phyloP scores from a whole-genome alignment of 345 rosid genomes.

The Boechera stricta region DNA sequence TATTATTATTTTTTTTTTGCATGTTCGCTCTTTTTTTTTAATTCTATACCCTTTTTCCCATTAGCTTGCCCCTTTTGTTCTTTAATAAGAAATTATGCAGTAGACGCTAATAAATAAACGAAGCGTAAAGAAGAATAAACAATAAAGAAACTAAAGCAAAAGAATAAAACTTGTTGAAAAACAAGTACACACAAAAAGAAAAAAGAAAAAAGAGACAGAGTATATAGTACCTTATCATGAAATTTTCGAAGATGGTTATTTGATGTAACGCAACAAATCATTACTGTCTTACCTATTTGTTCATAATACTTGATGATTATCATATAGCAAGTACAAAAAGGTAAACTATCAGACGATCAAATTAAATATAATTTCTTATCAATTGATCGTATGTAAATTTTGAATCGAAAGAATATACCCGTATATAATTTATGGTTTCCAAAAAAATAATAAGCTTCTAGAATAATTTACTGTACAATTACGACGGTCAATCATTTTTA shows the following conservation, averaged over 20 bases:
- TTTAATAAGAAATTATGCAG: slow-evolving; percentile 13
- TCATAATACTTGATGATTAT: not conserved
- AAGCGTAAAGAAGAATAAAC: slow-evolving; percentile 36
- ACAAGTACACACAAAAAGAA: not conserved
- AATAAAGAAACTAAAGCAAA: slow-evolving; percentile 36
- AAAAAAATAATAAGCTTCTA: not conserved
- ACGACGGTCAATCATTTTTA: not conserved
- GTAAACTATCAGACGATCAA: not conserved
- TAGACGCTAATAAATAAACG: slow-evolving; percentile 22
- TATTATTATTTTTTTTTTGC: not conserved
- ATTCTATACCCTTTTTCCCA: slow-evolving; percentile 27
- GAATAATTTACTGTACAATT: not conserved
- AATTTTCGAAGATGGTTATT: slow-evolving; percentile 1
- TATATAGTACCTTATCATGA: not conserved
- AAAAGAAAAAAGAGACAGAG: not conserved
- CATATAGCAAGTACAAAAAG: not conserved
- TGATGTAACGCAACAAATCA: not conserved
- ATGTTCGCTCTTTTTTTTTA: slow-evolving; percentile 8
- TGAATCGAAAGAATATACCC: not conserved
- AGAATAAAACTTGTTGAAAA: slow-evolving; percentile 13
- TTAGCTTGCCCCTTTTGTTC: slow-evolving; percentile 20
- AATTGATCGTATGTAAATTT: not conserved
- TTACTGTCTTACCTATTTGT: not conserved
- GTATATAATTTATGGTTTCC: not conserved
- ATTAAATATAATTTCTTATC: no score